A percentile compares a stretch with the other conserved stretches of the same genome.
Conservation (phyloP, 345 rosid species). For the Schrenkiella parvula region DNA sequence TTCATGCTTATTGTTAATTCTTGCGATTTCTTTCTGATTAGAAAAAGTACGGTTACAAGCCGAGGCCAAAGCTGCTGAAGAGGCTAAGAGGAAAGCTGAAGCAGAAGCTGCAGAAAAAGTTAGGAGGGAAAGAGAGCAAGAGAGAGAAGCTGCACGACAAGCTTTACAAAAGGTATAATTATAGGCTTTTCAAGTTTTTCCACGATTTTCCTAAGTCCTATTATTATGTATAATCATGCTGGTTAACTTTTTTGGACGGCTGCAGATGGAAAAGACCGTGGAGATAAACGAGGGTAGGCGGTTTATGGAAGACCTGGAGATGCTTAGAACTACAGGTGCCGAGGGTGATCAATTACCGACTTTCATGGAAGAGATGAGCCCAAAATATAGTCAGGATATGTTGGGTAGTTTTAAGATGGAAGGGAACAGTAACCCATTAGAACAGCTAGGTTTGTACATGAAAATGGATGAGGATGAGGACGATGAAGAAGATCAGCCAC, state of each 20-base stretch:
- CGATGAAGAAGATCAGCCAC: constrained; percentile 54
- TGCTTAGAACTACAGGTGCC: constrained; percentile 53
- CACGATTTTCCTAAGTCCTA: neutral
- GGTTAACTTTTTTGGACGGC: neutral
- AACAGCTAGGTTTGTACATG: constrained; percentile 77
- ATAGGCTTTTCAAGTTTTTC: neutral
- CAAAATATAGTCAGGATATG: constrained; percentile 40
- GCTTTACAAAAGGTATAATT: constrained; percentile 68
- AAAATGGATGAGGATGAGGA: constrained; percentile 64
- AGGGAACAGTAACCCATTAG: constrained; percentile 67
- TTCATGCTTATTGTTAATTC: neutral
- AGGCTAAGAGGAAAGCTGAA: constrained; percentile 62
- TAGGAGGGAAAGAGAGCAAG: constrained; percentile 68
- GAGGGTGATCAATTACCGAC: constrained; percentile 43
- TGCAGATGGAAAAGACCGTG: constrained; percentile 95
- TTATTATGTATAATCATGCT: neutral
- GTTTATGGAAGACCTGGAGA: constrained; percentile 80
- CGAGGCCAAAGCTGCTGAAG: constrained; percentile 85
- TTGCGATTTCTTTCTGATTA: constrained; percentile 23
- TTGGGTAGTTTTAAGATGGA: constrained; percentile 71
- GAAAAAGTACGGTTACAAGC: constrained; percentile 80
- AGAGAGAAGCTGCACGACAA: constrained; percentile 92
- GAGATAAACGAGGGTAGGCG: constrained; percentile 75
- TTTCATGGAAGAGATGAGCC: constrained; percentile 54
- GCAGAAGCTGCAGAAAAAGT: constrained; percentile 79